Percentiles rank a stretch among this genome's conserved stretches.
Evolutionary conservation across 768 basidiomycete species (phyloP).

Genomic region (Inosperma sp.): DNA sequence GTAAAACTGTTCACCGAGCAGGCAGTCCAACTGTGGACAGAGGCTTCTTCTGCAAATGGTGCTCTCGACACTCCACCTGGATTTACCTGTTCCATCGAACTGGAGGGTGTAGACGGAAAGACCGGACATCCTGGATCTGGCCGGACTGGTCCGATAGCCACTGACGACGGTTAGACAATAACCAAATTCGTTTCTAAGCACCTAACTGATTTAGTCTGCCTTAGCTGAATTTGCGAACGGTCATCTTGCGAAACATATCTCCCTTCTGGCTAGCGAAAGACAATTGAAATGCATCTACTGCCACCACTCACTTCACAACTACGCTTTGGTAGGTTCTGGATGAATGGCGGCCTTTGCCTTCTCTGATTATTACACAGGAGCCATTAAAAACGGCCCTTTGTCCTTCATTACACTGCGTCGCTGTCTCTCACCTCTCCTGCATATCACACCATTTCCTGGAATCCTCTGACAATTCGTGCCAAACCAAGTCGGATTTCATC

Average conservation of each 20-base stretch:
- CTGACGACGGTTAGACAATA: constrained; percentile 47
- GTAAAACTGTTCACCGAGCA: constrained; percentile 70
- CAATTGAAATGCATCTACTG: constrained; percentile 47
- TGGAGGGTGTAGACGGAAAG: constrained; percentile 70
- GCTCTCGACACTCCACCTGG: constrained; percentile 44
- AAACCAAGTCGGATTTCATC: constrained; percentile 31
- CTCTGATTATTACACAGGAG: constrained; percentile 34
- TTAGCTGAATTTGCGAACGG: constrained; percentile 46
- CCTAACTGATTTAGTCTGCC: constrained; percentile 4
- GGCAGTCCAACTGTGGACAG: constrained; percentile 52
- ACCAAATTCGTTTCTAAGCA: background rate
- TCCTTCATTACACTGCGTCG: constrained; percentile 43
- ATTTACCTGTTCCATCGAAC: constrained; percentile 47
- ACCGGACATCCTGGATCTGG: constrained; percentile 51
- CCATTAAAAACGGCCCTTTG: constrained; percentile 51
- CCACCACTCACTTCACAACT: constrained; percentile 34
- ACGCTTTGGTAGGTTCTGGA: constrained; percentile 36
- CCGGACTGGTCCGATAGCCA: constrained; percentile 48
- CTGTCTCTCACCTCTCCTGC: constrained; percentile 56
- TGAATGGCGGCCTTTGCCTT: background rate
- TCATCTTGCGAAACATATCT: constrained; percentile 45
- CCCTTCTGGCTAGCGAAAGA: constrained; percentile 34
- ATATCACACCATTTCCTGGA: constrained; percentile 35
- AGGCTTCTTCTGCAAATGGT: constrained; percentile 21
- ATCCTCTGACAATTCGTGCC: constrained; percentile 13